A percentile compares a stretch with the other conserved stretches of the same genome.
These are phyloP conservation scores for Sutorius australiensis DNA, from an alignment of 768 basidiomycete genomes.

Conservation along the genomic window DNA sequence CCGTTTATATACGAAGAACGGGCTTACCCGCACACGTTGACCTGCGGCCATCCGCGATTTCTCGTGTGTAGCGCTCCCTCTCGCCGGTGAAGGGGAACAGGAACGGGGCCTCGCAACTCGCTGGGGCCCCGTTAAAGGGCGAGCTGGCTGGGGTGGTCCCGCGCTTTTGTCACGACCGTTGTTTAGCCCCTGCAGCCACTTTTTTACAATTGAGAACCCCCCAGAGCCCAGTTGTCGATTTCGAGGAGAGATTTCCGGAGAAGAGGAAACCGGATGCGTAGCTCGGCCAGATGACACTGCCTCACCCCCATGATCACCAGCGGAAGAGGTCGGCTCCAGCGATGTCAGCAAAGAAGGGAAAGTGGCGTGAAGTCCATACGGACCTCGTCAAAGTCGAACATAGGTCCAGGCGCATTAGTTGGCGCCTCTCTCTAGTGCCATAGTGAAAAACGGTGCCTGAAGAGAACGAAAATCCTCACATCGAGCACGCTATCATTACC, in stretches of 20 bases:
- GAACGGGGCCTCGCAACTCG: not conserved
- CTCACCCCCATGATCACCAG: not conserved
- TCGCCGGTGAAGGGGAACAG: not conserved
- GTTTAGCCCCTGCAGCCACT: not conserved
- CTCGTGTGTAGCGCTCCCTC: not conserved
- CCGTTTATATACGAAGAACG: too few relatives aligned
- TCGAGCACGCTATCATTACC: not conserved
- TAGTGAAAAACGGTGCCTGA: not conserved
- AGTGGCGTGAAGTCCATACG: not conserved
- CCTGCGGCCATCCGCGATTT: not conserved
- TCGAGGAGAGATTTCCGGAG: too few relatives aligned
- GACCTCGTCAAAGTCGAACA: not conserved
- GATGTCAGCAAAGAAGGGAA: not conserved
- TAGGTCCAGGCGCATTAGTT: not conserved
- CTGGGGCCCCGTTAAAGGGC: too few relatives aligned
- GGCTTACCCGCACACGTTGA: not conserved
- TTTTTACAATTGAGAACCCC: not conserved
- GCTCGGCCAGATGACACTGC: too few relatives aligned
- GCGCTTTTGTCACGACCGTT: not conserved
- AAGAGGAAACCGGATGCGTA: too few relatives aligned
- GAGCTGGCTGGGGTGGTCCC: not conserved
- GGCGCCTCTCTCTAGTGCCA: not conserved
- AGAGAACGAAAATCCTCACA: not conserved
- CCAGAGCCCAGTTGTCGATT: too few relatives aligned
- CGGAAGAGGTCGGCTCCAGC: not conserved